These are phyloP conservation scores for Wickerhamiella spandovensis DNA, from an alignment of 805 yeast genomes.

Conservation along the genomic window DNA sequence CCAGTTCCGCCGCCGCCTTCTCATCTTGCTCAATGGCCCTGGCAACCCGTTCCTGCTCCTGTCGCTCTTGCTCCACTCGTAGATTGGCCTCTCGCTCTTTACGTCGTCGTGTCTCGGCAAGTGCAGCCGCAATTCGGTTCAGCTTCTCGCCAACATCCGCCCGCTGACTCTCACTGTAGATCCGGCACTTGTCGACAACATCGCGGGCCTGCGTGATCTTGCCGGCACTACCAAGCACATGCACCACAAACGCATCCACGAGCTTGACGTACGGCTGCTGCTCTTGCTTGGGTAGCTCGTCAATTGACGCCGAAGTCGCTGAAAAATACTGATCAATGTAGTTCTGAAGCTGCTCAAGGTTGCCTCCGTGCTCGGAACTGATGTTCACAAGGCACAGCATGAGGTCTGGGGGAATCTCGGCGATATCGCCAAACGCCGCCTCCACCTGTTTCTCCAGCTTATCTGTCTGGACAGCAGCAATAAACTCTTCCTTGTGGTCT, in stretches of 20 bases:
- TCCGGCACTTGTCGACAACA: not conserved
- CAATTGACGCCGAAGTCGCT: not conserved
- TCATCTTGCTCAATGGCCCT: not conserved
- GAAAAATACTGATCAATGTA: constrained; percentile 7
- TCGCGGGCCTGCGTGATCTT: constrained; percentile 12
- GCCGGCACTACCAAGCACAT: not conserved
- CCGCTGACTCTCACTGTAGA: not conserved
- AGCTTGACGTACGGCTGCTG: not conserved
- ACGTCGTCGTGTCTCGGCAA: not conserved
- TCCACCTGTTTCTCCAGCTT: constrained; percentile 1
- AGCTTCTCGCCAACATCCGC: not conserved
- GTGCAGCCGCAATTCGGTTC: not conserved
- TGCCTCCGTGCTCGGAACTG: constrained; percentile 4
- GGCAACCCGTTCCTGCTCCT: not conserved
- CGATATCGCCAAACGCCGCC: constrained; percentile 2
- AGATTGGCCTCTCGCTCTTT: not conserved
- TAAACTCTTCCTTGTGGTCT: not conserved
- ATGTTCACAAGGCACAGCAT: constrained; percentile 5
- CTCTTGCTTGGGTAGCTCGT: not conserved
- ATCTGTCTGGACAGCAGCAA: not conserved
- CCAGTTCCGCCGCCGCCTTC: not conserved
- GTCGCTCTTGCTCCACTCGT: not conserved
- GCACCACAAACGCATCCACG: constrained; percentile 3
- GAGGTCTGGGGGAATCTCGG: constrained; percentile 6
- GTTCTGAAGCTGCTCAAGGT: constrained; percentile 4